Evolutionary conservation across 2,329 filamentous ascomycete species (phyloP).

Genomic region (Botrytis deweyae): DNA sequence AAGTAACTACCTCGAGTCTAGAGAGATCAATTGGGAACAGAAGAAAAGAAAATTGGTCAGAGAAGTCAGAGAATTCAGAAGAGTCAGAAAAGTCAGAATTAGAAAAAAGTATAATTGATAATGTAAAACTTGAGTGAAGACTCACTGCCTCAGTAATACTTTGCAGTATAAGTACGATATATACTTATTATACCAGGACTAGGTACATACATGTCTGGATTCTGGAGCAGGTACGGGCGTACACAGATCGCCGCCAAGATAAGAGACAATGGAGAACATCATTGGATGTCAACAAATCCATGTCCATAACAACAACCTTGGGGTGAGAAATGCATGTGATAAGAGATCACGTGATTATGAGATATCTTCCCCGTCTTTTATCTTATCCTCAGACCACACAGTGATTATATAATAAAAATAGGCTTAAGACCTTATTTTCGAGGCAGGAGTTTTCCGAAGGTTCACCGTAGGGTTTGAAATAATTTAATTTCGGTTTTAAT

Average conservation of each 20-base stretch:
- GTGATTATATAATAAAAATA: too few relatives aligned
- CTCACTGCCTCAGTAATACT: neutral
- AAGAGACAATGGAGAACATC: neutral
- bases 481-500: too few relatives aligned
- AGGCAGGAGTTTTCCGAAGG: too few relatives aligned
- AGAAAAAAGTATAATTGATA: neutral
- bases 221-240: too few relatives aligned
- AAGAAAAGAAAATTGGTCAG: neutral
- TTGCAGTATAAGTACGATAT: too few relatives aligned
- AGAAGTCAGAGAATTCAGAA: too few relatives aligned
- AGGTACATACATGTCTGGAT: neutral
- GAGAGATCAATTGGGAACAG: neutral
- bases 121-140: neutral
- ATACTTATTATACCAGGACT: too few relatives aligned
- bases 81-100: neutral
- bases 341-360: neutral
- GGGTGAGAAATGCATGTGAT: neutral
- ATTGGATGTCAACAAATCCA: neutral
- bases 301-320: neutral
- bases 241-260: neutral
- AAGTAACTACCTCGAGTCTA: neutral
- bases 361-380: fast-evolving
- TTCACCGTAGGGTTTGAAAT: too few relatives aligned
- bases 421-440: too few relatives aligned
- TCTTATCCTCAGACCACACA: too few relatives aligned